These are phyloP conservation scores for Pythium myriotylum DNA, from an alignment of 352 stramenopile genomes.

Conservation along the genomic window DNA sequence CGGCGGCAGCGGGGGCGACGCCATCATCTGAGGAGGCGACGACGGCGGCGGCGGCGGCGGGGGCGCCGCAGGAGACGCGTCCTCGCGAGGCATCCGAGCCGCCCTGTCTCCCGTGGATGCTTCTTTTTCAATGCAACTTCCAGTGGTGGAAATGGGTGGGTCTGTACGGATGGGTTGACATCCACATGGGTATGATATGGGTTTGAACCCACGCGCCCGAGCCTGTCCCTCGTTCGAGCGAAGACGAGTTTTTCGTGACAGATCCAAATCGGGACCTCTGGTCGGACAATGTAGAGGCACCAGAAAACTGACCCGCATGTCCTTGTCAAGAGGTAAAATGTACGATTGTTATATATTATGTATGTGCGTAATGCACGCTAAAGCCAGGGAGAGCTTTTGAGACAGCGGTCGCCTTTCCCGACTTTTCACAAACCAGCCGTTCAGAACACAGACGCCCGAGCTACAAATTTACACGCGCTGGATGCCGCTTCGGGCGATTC, in stretches of 20 bases:
- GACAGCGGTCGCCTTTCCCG: constrained; percentile 1
- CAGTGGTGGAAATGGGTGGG: constrained; percentile 14
- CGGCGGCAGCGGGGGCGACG: constrained; percentile 24
- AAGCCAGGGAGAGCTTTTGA: no score
- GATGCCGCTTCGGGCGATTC: constrained; percentile 6
- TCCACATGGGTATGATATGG: background rate
- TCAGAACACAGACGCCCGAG: constrained; percentile 6
- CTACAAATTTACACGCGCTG: background rate
- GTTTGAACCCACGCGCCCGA: background rate
- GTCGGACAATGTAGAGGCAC: constrained; percentile 13
- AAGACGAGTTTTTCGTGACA: background rate
- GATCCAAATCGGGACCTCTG: background rate
- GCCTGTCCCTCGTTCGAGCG: background rate
- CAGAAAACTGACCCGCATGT: no score
- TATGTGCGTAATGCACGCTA: no score
- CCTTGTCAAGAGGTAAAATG: no score
- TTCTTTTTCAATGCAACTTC: constrained; percentile 13
- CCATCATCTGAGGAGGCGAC: constrained; percentile 21
- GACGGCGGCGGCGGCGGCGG: constrained; percentile 32
- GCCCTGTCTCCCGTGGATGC: background rate
- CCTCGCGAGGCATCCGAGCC: constrained; percentile 15
- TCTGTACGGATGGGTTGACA: background rate
- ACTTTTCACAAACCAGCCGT: constrained; percentile 15
- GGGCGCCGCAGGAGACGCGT: constrained; percentile 19
- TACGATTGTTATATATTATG: no score